These are phyloP conservation scores for Pleurotus tuber-regium DNA, from an alignment of 768 basidiomycete species.

Conservation along the genomic window DNA sequence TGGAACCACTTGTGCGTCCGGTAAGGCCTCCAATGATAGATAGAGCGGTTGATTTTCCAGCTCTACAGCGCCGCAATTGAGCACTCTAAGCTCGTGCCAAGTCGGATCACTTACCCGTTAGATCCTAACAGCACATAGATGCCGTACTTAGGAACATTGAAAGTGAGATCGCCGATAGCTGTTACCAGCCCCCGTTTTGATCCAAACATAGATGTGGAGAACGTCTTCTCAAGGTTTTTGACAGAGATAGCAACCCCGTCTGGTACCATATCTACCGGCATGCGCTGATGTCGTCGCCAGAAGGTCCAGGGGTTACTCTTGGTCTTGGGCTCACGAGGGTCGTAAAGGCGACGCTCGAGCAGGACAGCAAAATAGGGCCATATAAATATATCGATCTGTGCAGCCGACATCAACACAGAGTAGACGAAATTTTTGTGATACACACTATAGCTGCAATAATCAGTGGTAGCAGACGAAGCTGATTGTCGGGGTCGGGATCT, in stretches of 20 bases:
- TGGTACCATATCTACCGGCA: conserved; percentile 18
- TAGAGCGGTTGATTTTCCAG: conserved; percentile 74
- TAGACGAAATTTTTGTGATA: conserved; percentile 1
- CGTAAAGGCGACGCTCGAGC: conserved; percentile 61
- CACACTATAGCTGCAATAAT: conserved; percentile 65
- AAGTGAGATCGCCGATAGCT: conserved; percentile 63
- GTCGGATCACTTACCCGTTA: conserved; percentile 52
- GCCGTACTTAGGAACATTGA: conserved; percentile 68
- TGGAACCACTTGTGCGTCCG: conserved; percentile 54
- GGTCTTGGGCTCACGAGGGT: conserved; percentile 40
- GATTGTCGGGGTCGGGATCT: conserved; percentile 58
- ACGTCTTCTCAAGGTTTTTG: conserved; percentile 57
- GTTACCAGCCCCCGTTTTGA: conserved; percentile 47
- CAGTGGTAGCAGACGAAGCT: conserved; percentile 52
- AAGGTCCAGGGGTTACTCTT: conserved; percentile 28
- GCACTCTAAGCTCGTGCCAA: no score
- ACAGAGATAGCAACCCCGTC: conserved; percentile 59
- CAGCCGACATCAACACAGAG: not conserved
- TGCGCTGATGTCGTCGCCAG: conserved; percentile 27
- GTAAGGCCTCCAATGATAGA: conserved; percentile 65
- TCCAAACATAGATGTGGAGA: conserved; percentile 45
- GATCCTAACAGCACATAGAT: conserved; percentile 80
- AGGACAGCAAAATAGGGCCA: conserved; percentile 68
- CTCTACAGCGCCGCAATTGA: conserved; percentile 47
- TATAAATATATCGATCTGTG: conserved; percentile 66